Conservation (phyloP, 345 rosid genomes). For the Populus alba region DNA sequence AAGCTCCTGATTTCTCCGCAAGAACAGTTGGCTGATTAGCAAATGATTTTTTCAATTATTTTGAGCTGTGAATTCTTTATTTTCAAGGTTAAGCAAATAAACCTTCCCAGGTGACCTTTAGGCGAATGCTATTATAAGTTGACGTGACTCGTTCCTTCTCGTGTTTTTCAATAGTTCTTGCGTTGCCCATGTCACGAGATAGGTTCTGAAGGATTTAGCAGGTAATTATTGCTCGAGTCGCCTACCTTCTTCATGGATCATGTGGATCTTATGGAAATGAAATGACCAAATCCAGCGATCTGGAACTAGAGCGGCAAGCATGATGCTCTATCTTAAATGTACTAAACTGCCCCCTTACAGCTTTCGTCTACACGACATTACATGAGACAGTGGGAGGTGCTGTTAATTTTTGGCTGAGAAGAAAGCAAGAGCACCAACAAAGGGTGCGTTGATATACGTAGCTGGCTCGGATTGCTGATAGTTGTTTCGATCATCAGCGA, state of each 20-base stretch:
- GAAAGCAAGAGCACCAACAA: constrained; percentile 82
- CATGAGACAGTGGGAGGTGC: not conserved
- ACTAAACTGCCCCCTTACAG: not conserved
- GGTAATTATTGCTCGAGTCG: not conserved
- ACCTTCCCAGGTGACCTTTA: too few species aligned
- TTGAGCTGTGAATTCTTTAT: too few species aligned
- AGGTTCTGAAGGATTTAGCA: not conserved
- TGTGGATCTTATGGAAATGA: not conserved
- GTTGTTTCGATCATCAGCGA: constrained; percentile 69
- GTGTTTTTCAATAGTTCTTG: too few species aligned
- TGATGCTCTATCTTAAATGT: not conserved
- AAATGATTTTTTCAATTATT: not conserved
- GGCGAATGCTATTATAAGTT: too few species aligned
- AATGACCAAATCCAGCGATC: not conserved
- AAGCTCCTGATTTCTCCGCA: not conserved
- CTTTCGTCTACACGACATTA: not conserved
- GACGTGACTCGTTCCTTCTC: too few species aligned
- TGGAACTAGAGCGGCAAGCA: not conserved
- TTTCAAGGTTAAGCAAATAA: too few species aligned
- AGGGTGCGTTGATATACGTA: constrained; percentile 89
- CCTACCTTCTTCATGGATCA: not conserved
- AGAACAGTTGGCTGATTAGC: not conserved
- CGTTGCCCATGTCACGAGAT: too few species aligned
- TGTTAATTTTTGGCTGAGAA: constrained; percentile 35
- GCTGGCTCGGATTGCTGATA: constrained; percentile 93